Evolutionary conservation across 495 filamentous ascomycete genomes (phyloP), one percentile per base, ranked within the genome.

Genomic region (Talaromyces stipitatus): DNA sequence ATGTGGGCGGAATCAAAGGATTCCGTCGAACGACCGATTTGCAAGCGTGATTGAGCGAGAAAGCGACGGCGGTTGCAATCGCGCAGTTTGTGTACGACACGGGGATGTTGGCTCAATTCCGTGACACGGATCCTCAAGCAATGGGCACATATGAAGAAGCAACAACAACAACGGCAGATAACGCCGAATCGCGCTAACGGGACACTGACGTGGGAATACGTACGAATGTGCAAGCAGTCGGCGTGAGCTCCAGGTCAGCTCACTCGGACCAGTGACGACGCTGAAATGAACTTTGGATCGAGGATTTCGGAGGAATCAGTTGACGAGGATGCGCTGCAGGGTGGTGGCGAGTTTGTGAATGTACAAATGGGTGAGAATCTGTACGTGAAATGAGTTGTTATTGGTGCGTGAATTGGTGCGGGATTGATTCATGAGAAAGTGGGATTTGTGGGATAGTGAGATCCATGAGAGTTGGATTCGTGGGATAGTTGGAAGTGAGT

Each of bases 41-140:
- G 64, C 18, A 62, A 67, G 55, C 54, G 63, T 64, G n/a, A n/a
- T n/a, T n/a, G n/a, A n/a, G n/a, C n/a, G 52, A 61, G 58, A 51
- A 58, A 58, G 58, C 58, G 58, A 62, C 66, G 56, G 66, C 65
- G 62, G 59, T 65, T 60, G 58, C 64, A 65, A 61, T 61, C 62
- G 67, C 67, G 14, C 60, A 64, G 50, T 65, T 70, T 57, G 66
- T 67, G 46, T 41, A 65, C 54, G 59, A 61, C 50, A 68, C 66
- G 24, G 60, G 59, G 56, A 58, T 68, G 33, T 61, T 70, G 24
- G 55, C 43, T 36, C 62, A 70, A 60, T 68, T 68, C 57, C 55
- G 36, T 18, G 61, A 57, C 46, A 59, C 46, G 50, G 24, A 33
- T 29, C 20, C 26, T 14, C 4, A 32, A 32, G 50, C 50, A 54